These are phyloP conservation scores for Hypoxylon rickii DNA, from an alignment of 495 filamentous ascomycete genomes.

Conservation along the genomic window DNA sequence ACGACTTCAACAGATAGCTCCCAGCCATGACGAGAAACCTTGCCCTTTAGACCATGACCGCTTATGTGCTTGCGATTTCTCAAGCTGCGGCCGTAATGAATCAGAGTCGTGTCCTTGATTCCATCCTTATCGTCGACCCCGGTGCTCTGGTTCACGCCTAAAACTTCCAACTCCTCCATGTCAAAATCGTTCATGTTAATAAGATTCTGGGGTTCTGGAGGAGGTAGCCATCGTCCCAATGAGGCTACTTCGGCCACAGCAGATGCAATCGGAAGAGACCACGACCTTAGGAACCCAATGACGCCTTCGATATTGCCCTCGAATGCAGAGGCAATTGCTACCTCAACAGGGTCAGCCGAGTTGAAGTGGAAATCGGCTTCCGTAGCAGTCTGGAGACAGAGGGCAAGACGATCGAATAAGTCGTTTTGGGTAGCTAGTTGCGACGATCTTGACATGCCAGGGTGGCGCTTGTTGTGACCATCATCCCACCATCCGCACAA, in stretches of 20 bases:
- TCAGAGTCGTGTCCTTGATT: slow-evolving; percentile 71
- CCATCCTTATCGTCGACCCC: slow-evolving; percentile 53
- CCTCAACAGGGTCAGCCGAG: slow-evolving; percentile 70
- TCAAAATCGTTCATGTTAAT: slow-evolving; percentile 52
- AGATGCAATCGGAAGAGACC: slow-evolving; percentile 76
- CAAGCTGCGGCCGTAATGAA: slow-evolving; percentile 70
- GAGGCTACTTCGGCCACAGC: slow-evolving; percentile 80
- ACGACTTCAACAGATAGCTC: slow-evolving; percentile 80
- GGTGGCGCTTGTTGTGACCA: slow-evolving; percentile 58
- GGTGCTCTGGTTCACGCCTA: slow-evolving; percentile 51
- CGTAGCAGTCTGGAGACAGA: slow-evolving; percentile 51
- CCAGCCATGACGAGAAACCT: slow-evolving; percentile 70
- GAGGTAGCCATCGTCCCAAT: slow-evolving; percentile 74
- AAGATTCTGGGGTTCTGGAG: slow-evolving; percentile 49
- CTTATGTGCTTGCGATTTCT: slow-evolving; percentile 48
- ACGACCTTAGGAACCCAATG: slow-evolving; percentile 70
- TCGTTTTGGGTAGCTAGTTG: slow-evolving; percentile 40
- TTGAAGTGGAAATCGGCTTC: slow-evolving; percentile 68
- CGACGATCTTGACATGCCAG: slow-evolving; percentile 42
- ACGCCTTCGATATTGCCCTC: slow-evolving; percentile 76
- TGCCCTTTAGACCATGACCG: slow-evolving; percentile 35
- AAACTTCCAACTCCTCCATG: slow-evolving; percentile 59
- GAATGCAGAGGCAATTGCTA: slow-evolving; percentile 77
- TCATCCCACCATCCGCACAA: slow-evolving; percentile 90
- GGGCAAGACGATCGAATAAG: slow-evolving; percentile 54